These are phyloP conservation scores for Diaporthe citriasiana DNA, from an alignment of 2,329 filamentous ascomycete genomes.

Conservation along the genomic window DNA sequence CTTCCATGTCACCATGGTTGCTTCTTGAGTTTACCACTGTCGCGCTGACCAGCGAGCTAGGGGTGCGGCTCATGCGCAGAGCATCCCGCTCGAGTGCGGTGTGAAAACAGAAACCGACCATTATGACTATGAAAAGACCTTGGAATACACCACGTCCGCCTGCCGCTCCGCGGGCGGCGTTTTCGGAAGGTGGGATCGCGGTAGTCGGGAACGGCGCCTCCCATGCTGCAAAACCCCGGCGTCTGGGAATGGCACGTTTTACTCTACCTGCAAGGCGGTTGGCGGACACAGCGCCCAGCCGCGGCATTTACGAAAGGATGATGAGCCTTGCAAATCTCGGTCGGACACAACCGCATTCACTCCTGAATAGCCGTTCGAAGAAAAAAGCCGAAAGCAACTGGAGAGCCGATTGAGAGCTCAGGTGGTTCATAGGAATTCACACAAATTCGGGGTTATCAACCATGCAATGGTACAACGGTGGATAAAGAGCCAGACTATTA, in stretches of 20 bases:
- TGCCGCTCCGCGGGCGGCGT: not conserved
- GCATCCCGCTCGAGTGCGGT: not conserved
- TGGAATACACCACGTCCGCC: not conserved
- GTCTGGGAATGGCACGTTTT: not conserved
- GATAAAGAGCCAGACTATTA: not conserved
- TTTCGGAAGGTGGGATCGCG: not conserved
- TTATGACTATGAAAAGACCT: not conserved
- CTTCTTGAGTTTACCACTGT: fast-evolving
- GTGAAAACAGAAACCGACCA: not conserved
- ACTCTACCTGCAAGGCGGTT: not conserved
- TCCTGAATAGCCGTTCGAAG: not conserved
- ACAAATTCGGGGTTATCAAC: no score
- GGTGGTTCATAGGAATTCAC: not conserved
- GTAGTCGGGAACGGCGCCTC: not conserved
- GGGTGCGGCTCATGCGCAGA: not conserved
- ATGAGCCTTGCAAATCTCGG: not conserved
- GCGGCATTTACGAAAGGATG: no score
- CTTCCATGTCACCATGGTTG: not conserved
- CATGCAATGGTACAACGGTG: not conserved
- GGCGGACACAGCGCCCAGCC: no score
- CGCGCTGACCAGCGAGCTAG: not conserved
- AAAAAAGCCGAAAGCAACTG: not conserved
- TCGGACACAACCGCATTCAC: not conserved
- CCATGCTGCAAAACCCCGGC: not conserved
- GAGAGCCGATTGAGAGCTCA: not conserved